Evolutionary conservation across 495 filamentous ascomycete species (phyloP).

Genomic region (Cryomyces antarcticus): DNA sequence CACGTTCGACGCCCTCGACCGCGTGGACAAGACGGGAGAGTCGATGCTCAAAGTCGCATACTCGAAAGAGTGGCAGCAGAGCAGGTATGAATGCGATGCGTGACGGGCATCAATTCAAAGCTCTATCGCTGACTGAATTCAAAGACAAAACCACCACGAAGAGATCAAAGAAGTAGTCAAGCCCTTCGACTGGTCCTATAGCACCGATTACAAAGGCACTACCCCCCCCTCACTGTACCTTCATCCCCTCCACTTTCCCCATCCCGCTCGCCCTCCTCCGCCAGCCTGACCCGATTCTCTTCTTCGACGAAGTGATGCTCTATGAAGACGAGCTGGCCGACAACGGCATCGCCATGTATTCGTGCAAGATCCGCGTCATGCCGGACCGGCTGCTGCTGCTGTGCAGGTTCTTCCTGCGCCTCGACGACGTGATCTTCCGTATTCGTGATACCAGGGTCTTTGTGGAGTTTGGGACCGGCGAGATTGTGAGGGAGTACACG

Average conservation of each 20-base stretch:
- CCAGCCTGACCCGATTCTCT: conserved; percentile 76
- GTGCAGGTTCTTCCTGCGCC: conserved; percentile 74
- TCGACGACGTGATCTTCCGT: conserved; percentile 74
- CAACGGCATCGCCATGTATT: conserved; percentile 78
- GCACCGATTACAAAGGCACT: conserved; percentile 63
- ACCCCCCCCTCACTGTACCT: conserved; percentile 14
- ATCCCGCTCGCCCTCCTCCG: conserved; percentile 75
- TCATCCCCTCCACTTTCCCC: conserved; percentile 24
- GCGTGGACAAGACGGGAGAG: conserved; percentile 80
- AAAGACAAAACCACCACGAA: conserved; percentile 61
- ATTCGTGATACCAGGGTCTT: conserved; percentile 82
- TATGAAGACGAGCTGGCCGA: conserved; percentile 97
- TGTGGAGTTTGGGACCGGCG: conserved; percentile 63
- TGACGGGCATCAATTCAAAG: background rate
- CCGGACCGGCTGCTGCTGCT: conserved; percentile 66
- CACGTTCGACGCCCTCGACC: conserved; percentile 67
- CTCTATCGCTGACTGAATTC: background rate
- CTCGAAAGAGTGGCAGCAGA: conserved; percentile 73
- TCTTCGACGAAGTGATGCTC: conserved; percentile 84
- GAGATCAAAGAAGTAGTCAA: conserved; percentile 85
- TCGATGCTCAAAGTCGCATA: conserved; percentile 85
- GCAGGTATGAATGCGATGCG: conserved; percentile 27
- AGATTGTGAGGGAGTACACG: conserved; percentile 77
- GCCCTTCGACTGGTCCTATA: conserved; percentile 97
- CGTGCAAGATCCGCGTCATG: conserved; percentile 83